Base-by-base conservation (phyloP, 208 protist genomes). In the Leishmania mexicana region DNA sequence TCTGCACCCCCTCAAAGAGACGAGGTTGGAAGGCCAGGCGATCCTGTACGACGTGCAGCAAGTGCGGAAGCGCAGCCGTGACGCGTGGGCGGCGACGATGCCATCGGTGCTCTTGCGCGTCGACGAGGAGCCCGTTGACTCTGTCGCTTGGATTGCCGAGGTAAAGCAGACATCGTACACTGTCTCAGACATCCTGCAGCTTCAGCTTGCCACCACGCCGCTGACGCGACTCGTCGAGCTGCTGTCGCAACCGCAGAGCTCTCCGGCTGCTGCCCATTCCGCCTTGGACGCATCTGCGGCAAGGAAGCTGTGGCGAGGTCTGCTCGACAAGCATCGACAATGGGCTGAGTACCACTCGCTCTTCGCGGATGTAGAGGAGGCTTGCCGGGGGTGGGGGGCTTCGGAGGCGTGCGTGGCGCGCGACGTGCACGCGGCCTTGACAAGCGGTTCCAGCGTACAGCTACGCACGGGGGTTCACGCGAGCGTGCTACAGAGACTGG, bases 391-490 rank as follows among this genome's bases (percentile, higher is more conserved):
- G 54, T 84, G 80, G 80, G 62, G 82, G 5, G 72, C 72, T 10
- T 67, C 80, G 3, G 81, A 90, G 81, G 76, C 42, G 47, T 68
- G 62, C 57, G 73, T 95, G 38, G 89, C 88, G 31, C 64, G 31
- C 42, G 35, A 74, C 40, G 76, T 93, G 75, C 62, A 81, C 65
- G 74, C 49, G 0, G 88, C 90, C 15, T 77, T 87, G 31, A 67
- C 79, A 28, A 60, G 75, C 8, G 74, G 86, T 40, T n/a, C 17
- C 75, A 80, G 87, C 19, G 87, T 96, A 28, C 90, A 90, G 6
- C 76, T 97, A 21, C 92, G 89, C 57, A 87, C 90, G 35, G 94
- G 94, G 2, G 87, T 94, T 15, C 88, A 89, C 77, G 80, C 88
- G 65, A 94, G 88, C 0, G 80, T 97, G 7, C 7, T 95, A 1